A percentile compares a stretch with the other conserved stretches of the same genome.
These are phyloP conservation scores for Penicillium parvum DNA, from an alignment of 495 filamentous ascomycete species.

Conservation along the genomic window DNA sequence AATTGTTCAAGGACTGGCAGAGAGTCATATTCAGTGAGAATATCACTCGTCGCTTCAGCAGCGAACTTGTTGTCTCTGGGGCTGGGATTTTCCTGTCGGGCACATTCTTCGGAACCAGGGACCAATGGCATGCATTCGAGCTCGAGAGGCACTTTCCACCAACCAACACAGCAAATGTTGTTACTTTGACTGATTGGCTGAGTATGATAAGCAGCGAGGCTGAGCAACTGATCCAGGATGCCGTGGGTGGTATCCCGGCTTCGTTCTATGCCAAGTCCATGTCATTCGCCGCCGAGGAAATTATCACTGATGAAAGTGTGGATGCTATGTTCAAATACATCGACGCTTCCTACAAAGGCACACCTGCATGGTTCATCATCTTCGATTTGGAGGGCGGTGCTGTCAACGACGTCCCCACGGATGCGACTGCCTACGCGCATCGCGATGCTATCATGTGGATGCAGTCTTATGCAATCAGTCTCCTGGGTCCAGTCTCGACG, in stretches of 20 bases:
- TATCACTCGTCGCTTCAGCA: constrained; percentile 51
- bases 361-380: constrained; percentile 40
- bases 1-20: constrained; percentile 40
- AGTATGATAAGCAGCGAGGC: constrained; percentile 45
- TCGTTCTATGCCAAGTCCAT: constrained; percentile 47
- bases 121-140: constrained; percentile 36
- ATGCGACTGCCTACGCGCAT: constrained; percentile 43
- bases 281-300: constrained; percentile 44
- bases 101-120: constrained; percentile 36
- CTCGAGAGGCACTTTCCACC: constrained; percentile 30
- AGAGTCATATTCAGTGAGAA: constrained; percentile 30
- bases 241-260: constrained; percentile 30
- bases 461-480: constrained; percentile 39
- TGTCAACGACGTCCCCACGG: constrained; percentile 30
- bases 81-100: constrained; percentile 31
- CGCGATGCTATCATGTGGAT: constrained; percentile 45
- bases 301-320: constrained; percentile 32
- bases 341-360: constrained; percentile 40
- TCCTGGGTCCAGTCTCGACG: constrained; percentile 34
- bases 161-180: constrained; percentile 21
- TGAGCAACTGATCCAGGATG: constrained; percentile 34
- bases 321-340: constrained; percentile 41
- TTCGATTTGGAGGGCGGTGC: constrained; percentile 45
- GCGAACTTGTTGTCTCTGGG: constrained; percentile 27
- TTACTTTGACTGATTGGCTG: constrained; percentile 53